Conservation (phyloP, 2,329 filamentous ascomycete species). For the Bretziella fagacearum region DNA sequence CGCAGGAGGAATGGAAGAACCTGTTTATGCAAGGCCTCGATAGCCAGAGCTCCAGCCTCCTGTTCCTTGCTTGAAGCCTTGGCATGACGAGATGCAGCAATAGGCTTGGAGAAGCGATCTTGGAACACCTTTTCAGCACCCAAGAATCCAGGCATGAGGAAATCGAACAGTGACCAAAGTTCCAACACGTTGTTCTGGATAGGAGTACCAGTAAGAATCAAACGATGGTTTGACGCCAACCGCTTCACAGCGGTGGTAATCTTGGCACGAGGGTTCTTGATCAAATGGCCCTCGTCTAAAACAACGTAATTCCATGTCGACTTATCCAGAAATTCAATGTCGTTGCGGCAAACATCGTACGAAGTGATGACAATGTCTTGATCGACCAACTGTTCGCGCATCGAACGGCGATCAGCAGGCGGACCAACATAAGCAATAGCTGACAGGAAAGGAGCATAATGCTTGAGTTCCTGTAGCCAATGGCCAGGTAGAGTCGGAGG, state of each 20-base stretch:
- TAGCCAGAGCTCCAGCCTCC: conserved; percentile 85
- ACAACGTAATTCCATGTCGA: conserved; percentile 96
- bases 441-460: conserved; percentile 84
- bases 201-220: conserved; percentile 91
- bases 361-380: conserved; percentile 94
- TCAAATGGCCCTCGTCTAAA: conserved; percentile 90
- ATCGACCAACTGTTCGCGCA: conserved; percentile 51
- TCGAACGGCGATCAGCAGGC: conserved; percentile 57
- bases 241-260: conserved; percentile 85
- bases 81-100: conserved; percentile 82
- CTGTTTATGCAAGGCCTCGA: conserved; percentile 97
- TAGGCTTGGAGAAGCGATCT: conserved; percentile 87
- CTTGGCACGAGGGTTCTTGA: conserved; percentile 97
- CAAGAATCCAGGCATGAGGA: conserved; percentile 95
- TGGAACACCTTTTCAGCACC: conserved; percentile 91
- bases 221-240: conserved; percentile 75
- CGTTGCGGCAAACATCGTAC: conserved; percentile 94
- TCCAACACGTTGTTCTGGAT: conserved; percentile 97
- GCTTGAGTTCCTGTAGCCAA: conserved; percentile 95
- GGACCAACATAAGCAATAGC: conserved; percentile 85
- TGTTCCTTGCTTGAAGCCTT: conserved; percentile 98
- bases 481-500: conserved; percentile 92
- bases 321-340: conserved; percentile 66
- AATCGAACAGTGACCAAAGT: conserved; percentile 95
- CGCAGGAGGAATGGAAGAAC: conserved; percentile 91